Percentiles rank a stretch among this genome's conserved stretches.
Conservation (phyloP, 768 basidiomycete genomes). For the Filobasidium floriforme region DNA sequence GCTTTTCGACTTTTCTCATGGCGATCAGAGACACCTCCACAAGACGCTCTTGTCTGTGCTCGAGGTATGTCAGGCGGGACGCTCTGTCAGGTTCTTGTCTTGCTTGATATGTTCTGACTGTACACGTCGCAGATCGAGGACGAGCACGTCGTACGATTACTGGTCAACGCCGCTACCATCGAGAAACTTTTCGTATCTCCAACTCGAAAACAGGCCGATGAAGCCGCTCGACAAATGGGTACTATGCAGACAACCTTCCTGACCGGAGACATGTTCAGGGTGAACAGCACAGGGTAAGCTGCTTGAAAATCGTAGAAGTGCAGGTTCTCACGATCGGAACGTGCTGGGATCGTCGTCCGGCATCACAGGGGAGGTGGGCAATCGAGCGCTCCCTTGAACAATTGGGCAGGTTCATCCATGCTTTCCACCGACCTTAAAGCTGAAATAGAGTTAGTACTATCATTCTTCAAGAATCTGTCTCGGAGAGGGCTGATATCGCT, state of each 20-base stretch:
- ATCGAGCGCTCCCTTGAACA: conserved; percentile 1
- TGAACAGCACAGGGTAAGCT: conserved; percentile 14
- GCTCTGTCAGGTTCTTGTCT: too few relatives aligned
- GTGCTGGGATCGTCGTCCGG: background rate
- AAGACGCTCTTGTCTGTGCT: conserved; percentile 75
- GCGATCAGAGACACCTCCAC: conserved; percentile 60
- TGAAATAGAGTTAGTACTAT: conserved; percentile 15
- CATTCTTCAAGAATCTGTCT: background rate
- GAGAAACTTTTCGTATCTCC: conserved; percentile 64
- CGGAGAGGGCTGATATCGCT: too few relatives aligned
- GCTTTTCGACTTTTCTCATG: conserved; percentile 67
- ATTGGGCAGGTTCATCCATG: conserved; percentile 25
- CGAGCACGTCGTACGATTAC: conserved; percentile 64
- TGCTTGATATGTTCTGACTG: background rate
- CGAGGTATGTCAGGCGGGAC: conserved; percentile 52
- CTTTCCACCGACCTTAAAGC: conserved; percentile 25
- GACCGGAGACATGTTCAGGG: conserved; percentile 28
- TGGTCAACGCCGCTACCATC: conserved; percentile 67
- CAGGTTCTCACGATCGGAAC: background rate
- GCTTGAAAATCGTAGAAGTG: background rate
- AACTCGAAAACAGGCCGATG: conserved; percentile 60
- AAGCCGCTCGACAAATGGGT: conserved; percentile 33
- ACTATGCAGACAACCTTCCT: conserved; percentile 11
- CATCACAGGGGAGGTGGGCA: conserved; percentile 51
- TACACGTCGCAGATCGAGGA: conserved; percentile 57